A percentile compares a stretch with the other conserved stretches of the same genome.
These are phyloP conservation scores for Penicillium silybi DNA, from an alignment of 495 filamentous ascomycete species.

Conservation along the genomic window DNA sequence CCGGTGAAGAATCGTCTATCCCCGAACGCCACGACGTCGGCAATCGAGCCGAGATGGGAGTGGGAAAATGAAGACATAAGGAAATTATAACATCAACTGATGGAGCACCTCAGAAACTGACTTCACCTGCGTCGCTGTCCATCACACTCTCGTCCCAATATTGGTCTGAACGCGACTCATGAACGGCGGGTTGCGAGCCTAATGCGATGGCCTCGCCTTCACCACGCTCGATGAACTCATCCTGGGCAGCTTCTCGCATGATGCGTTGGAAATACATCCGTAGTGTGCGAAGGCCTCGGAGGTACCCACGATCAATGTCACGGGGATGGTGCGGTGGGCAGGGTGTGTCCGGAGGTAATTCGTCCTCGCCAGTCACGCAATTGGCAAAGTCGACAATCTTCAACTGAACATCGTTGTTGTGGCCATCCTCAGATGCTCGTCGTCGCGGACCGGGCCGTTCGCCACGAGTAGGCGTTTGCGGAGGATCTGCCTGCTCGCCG, in stretches of 20 bases:
- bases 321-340: conserved; percentile 80
- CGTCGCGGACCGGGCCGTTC: conserved; percentile 20
- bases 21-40: conserved; percentile 14
- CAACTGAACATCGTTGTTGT: conserved; percentile 64
- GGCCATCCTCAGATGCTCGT: conserved; percentile 37
- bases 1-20: conserved; percentile 11
- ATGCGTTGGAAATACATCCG: conserved; percentile 85
- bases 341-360: conserved; percentile 52
- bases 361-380: conserved; percentile 84
- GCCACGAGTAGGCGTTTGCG: conserved; percentile 6
- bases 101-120: conserved; percentile 35
- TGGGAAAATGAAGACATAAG: conserved; percentile 6
- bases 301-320: conserved; percentile 83
- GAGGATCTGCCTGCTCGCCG: conserved; percentile 49
- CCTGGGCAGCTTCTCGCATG: conserved; percentile 67
- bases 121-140: conserved; percentile 43
- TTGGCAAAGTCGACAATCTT: conserved; percentile 99
- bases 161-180: conserved; percentile 29
- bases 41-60: neutral
- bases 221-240: conserved; percentile 50
- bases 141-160: conserved; percentile 43
- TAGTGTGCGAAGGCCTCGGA: conserved; percentile 77
- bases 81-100: neutral
- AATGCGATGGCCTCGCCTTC: conserved; percentile 44
- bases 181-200: conserved; percentile 25